Evolutionary conservation across 306 rosid genomes (phyloP).

Genomic region (Pyrus betulifolia): DNA sequence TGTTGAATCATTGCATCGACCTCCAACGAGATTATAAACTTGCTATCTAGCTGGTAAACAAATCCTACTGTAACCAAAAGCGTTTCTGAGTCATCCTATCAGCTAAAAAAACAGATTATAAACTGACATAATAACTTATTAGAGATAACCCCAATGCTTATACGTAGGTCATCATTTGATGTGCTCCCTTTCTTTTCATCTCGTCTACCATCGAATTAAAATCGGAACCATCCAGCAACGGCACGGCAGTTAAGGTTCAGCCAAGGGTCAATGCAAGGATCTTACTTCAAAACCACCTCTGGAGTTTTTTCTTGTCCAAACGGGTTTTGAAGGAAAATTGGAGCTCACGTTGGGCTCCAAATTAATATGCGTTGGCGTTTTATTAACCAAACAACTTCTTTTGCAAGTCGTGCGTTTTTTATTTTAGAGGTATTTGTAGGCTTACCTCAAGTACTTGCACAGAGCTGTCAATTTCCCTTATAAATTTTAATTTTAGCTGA

Average conservation of each 20-base stretch:
- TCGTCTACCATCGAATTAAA: not conserved
- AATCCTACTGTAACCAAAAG: not conserved
- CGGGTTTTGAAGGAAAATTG: not conserved
- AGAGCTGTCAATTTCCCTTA: rapidly evolving
- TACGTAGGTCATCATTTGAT: not conserved
- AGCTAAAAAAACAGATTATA: not conserved
- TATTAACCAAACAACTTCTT: not conserved
- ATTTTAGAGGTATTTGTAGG: too few relatives aligned
- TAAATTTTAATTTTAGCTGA: too few relatives aligned
- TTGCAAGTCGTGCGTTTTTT: not conserved
- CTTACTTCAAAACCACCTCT: not conserved
- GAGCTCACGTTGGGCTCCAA: not conserved
- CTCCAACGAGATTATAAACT: not conserved
- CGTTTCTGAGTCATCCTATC: not conserved
- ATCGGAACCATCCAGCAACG: not conserved
- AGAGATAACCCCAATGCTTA: not conserved
- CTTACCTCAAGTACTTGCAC: too few relatives aligned
- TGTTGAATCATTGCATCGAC: not conserved
- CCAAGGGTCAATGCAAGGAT: not conserved
- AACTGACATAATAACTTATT: not conserved
- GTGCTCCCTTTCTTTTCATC: not conserved
- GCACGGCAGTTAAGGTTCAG: not conserved
- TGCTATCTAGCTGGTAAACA: too few relatives aligned
- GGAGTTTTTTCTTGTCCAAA: not conserved
- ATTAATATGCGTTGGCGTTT: not conserved